Conservation (phyloP, 345 rosid genomes). For the Eutrema heterophyllum region DNA sequence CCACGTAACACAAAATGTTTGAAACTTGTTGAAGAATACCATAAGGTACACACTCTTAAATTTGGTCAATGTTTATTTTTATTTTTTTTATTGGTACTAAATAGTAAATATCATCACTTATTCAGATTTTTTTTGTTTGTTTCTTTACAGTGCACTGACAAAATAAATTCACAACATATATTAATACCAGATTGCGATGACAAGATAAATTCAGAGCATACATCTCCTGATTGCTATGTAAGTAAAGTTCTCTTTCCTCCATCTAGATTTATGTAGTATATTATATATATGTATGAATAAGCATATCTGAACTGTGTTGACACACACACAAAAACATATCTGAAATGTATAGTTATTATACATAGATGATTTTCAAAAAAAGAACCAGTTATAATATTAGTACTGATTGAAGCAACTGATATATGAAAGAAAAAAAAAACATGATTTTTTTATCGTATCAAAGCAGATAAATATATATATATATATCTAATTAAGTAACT, state of each 20-base stretch:
- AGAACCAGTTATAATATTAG: background rate
- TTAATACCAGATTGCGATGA: constrained; percentile 14
- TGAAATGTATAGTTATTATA: too few species aligned
- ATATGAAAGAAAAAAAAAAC: background rate
- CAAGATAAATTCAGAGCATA: background rate
- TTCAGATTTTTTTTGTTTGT: background rate
- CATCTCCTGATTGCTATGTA: constrained; percentile 6
- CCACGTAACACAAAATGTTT: constrained; percentile 9
- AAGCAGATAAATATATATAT: too few species aligned
- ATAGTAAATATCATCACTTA: background rate
- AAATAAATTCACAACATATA: background rate
- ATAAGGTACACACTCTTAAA: background rate
- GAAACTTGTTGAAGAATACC: background rate
- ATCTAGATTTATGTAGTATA: too few species aligned
- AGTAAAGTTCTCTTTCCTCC: background rate
- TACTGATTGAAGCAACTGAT: background rate
- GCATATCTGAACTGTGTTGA: background rate
- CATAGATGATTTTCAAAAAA: background rate
- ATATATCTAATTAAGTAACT: too few species aligned
- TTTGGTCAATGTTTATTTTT: background rate
- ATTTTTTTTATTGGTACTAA: background rate
- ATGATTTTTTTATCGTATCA: too few species aligned
- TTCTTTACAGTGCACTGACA: background rate
- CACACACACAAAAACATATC: too few species aligned
- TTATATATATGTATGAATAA: too few species aligned